Evolutionary conservation across 208 protist species (phyloP).

Genomic region (Porcisia hertigi): DNA sequence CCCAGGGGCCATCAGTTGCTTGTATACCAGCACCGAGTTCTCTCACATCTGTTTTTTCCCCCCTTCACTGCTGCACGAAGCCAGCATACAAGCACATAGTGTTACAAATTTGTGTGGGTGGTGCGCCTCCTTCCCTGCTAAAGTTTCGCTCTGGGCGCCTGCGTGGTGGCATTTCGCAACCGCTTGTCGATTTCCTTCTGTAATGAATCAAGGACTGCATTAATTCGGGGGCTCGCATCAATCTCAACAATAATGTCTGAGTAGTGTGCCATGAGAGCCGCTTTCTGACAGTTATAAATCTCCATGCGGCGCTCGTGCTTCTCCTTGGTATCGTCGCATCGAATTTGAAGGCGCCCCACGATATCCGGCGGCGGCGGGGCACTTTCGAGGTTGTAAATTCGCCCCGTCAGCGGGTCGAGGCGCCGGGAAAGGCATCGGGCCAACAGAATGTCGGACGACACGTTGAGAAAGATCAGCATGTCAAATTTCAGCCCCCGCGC

Average conservation of each 20-base stretch:
- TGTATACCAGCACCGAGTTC: neutral
- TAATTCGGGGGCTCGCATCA: slow-evolving; percentile 51
- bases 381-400: slow-evolving; percentile 78
- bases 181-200: slow-evolving; percentile 34
- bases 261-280: slow-evolving; percentile 59
- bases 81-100: neutral
- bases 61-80: neutral
- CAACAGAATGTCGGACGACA: slow-evolving; percentile 46
- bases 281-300: slow-evolving; percentile 70
- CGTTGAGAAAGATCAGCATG: slow-evolving; percentile 74
- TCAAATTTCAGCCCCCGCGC: slow-evolving; percentile 64
- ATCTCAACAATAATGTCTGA: slow-evolving; percentile 54
- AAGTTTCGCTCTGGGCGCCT: slow-evolving; percentile 8
- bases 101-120: neutral
- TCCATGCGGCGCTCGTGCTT: slow-evolving; percentile 74
- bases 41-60: neutral
- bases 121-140: slow-evolving; percentile 3
- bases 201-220: slow-evolving; percentile 45
- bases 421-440: slow-evolving; percentile 65
- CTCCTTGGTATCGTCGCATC: slow-evolving; percentile 80
- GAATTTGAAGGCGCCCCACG: slow-evolving; percentile 70
- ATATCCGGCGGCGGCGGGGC: slow-evolving; percentile 73
- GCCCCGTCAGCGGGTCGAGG: slow-evolving; percentile 71
- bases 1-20: neutral
- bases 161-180: slow-evolving; percentile 8